Base-by-base conservation (phyloP, 2,329 filamentous ascomycete genomes). In the Phyllosticta citribraziliensis region DNA sequence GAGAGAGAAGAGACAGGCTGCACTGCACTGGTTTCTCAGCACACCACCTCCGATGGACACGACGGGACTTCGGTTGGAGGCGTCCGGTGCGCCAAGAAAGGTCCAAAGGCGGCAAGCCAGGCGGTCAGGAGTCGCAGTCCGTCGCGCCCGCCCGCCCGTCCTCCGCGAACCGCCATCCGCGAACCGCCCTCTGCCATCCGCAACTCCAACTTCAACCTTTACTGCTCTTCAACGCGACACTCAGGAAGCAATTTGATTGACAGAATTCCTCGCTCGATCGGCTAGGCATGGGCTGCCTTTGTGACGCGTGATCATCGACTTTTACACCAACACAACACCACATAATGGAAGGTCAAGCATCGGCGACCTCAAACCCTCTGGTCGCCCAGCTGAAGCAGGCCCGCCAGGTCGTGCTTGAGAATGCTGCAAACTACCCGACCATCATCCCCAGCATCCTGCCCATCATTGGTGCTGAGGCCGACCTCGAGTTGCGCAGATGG, bases 381-480 rank as follows among this genome's bases (percentile, higher is more conserved):
- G 67, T 97, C 69, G 84, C 85, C 68, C 92, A 97, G 79, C 87
- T 99, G 67, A 87, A 95, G 73, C 87, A 89, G 69, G 94, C 94
- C 65, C 90, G 94, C 70, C 89, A 89, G 72, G 87, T 97, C 64
- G 92, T 95, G 59, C 83, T 97, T 63, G 85, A 84, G 67, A 92
- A 97, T 75, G 83, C 92, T 65, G 86, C 85, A 70, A 91, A 95
- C 77, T 99, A 97, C 74, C 86, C 88, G 57, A 90, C 89, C 74
- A 93, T 99, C 72, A 87, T 99, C 65, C 89, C 90, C 70, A 91
- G 91, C 55, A 91, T 97, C 65, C 79, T 97, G n/a, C 91, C 92
- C 61, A 92, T 97, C 69, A 89, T 97, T 74, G 86, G 87, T 63
- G 83, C 89, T 65, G 82, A 84, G 55, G 68, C 72, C 53, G 68